Base-by-base conservation (phyloP, 2,329 filamentous ascomycete species). In the Hymenoscyphus salicellus region DNA sequence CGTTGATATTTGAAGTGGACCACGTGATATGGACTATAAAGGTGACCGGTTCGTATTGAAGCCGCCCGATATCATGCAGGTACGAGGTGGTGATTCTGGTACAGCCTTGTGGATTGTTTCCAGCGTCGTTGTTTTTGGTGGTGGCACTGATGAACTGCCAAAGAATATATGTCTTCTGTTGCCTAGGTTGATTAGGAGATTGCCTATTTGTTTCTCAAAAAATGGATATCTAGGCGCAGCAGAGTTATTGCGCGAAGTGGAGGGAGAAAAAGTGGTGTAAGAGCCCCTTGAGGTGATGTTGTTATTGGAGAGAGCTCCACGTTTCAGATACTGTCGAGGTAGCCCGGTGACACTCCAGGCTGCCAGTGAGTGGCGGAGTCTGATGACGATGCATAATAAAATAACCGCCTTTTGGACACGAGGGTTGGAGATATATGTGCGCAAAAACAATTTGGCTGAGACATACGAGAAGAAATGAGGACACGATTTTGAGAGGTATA, bases 11-110 rank as follows among this genome's bases (percentile, higher is more conserved):
- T 14, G 46, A 26, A 52, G 11, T 52, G 20, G 8, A 26, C 8
- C 55, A 56, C 28, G 55, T 56, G 55, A 32, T 56, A 28, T 23
- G 10, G 26, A 52, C 23, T 26, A 3, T 26, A 14, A 11, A 11
- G 46, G 10, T 10, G 20, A 52, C 10, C 14, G 20, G 7, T 14
- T 52, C 46, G 46, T 26, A 14, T 28, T 26, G 46, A 52, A 52
- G 46, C 14, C 11, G 14, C 38, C 46, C 46, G 33, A 41, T 33
- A 57, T 56, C 61, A 66, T 63, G 64, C 64, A 68, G 66, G 66
- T 66, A 66, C 66, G 62, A 60, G n/a, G 23, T 36, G 38, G 23
- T 49, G 26, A 23, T 52, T 36, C 38, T 43, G 32, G 32, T 38
- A 58, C 33, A 58, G 14, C 20, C 57, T 41, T 59, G 16, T 10